Evolutionary conservation across 495 filamentous ascomycete genomes (phyloP).

Genomic region (Podospora sp.): DNA sequence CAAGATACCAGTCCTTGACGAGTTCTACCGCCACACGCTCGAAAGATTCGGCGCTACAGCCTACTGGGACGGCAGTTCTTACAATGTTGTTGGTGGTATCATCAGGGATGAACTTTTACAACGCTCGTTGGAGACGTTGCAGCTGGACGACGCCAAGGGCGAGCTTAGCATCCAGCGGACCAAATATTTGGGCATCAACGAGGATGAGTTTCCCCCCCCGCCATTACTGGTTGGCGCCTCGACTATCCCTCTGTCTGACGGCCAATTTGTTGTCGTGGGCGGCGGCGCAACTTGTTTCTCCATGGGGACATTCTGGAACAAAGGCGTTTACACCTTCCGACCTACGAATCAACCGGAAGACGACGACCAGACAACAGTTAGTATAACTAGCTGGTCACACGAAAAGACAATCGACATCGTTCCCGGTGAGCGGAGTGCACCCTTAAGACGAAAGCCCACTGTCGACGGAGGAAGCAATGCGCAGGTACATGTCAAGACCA

Average conservation of each 20-base stretch:
- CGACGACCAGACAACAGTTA: not conserved
- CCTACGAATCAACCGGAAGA: not conserved
- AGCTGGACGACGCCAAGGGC: not conserved
- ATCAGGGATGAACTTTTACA: not conserved
- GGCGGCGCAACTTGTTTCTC: slow-evolving; percentile 90
- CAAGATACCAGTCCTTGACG: not conserved
- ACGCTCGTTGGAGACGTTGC: not conserved
- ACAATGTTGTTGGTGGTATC: not conserved
- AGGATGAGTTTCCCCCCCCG: slow-evolving; percentile 32
- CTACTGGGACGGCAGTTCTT: slow-evolving; percentile 14
- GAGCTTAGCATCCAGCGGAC: not conserved
- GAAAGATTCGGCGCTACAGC: slow-evolving; percentile 37
- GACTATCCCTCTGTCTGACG: slow-evolving; percentile 36
- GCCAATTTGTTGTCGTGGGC: slow-evolving; percentile 63
- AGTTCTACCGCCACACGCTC: slow-evolving; percentile 20
- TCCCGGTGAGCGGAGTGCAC: slow-evolving; percentile 19
- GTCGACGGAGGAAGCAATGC: not conserved
- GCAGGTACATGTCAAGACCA: slow-evolving; percentile 29
- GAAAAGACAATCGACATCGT: slow-evolving; percentile 34
- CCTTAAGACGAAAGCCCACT: not conserved
- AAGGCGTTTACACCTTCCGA: slow-evolving; percentile 29
- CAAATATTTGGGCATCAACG: not conserved
- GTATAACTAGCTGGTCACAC: slow-evolving; percentile 23
- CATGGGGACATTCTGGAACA: slow-evolving; percentile 56
- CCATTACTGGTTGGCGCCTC: slow-evolving; percentile 71